Base-by-base conservation (phyloP, 2,329 filamentous ascomycete species). In the Colletotrichum simmondsii region DNA sequence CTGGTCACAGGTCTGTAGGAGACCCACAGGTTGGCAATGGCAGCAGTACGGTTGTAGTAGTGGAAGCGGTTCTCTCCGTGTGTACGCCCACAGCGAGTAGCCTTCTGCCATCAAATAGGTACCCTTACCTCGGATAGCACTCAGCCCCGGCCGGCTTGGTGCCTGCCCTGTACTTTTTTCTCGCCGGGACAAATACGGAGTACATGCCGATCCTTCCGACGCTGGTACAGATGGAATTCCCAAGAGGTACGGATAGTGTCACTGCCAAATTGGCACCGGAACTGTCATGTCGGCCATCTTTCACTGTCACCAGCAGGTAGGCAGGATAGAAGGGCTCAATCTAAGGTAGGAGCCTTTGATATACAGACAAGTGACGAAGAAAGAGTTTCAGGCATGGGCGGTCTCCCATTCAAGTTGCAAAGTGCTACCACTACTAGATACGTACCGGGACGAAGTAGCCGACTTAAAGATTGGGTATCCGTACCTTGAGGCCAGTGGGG, bases 171-270 rank as follows among this genome's bases (percentile, higher is more conserved):
- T 56, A 3, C 6, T 49, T 37, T 22, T 54, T 37, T 53, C 8
- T 14, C 22, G 19, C 24, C 58, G 30, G 58, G 42, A 61, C 49
- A 59, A 24, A 68, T 28, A 35, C 32, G 32, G 32, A 35, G 32
- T 35, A 59, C 37, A 42, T 46, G 26, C 70, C 65, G 65, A 59
- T 24, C 14, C 28, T 60, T 57, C 69, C 64, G 69, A 24, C 30
- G 30, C 28, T 14, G 57, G 3, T 11, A 24, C 7, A 22, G 42
- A 49, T 7, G 19, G 7, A 19, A 49, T 49, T 49, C 42, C 42
- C 19, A 49, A 32, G 30, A 46, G 16, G 42, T 4, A n/a, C n/a
- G n/a, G n/a, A n/a, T n/a, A 46, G 7, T 4, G 42, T 10, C 42
- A 49, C 4, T 10, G 8, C 19, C 42, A 49, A 3, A 42, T 42